Evolutionary conservation across 768 basidiomycete species (phyloP), one percentile per base, ranked within the genome.

Genomic region (Boletus edulis): DNA sequence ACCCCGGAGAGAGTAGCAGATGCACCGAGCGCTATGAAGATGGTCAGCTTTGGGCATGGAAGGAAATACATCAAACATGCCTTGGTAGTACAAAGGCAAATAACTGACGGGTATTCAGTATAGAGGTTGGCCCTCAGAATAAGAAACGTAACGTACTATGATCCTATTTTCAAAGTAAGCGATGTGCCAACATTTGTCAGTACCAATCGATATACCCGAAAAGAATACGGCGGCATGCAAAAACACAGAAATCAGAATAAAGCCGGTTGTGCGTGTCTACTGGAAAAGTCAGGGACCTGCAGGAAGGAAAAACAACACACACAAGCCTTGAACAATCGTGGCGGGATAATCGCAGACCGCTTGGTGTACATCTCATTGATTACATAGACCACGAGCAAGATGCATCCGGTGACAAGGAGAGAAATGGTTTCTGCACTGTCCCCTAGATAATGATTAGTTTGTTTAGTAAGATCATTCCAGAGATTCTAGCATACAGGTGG

Each of bases 51-150:
- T 48, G 15, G 22, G 4, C 1, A 34, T 15, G 17, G n/a, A 27
- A 32, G 11, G 13, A 18, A 24, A n/a, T 0, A 20, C 22, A 41
- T 45, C 31, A 18, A 52, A 22, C 47, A 34, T 53, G 32, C 67
- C 69, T 58, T 77, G 77, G 49, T 72, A 78, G 56, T 75, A 77
- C 49, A 76, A 58, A 5, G 77, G 76, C 35, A 77, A 49, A 48
- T 77, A 76, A 51, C 68, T 71, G 27, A 27, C 38, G 14, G 49
- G 11, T 27, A 6, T 38, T 69, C 29, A 67, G 37, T 49, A 45
- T 13, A 24, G 1, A 27, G 24, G 38, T 35, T 13, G 42, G 2
- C 12, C 6, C 11, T 2, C 4, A 49, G 12, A 17, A 13, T 14
- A 27, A 50, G 8, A 53, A 49, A 54, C 67, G 13, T 46, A 49